Base-by-base conservation (phyloP, 1,139 yeast species). In the Magnusiomyces ingens region DNA sequence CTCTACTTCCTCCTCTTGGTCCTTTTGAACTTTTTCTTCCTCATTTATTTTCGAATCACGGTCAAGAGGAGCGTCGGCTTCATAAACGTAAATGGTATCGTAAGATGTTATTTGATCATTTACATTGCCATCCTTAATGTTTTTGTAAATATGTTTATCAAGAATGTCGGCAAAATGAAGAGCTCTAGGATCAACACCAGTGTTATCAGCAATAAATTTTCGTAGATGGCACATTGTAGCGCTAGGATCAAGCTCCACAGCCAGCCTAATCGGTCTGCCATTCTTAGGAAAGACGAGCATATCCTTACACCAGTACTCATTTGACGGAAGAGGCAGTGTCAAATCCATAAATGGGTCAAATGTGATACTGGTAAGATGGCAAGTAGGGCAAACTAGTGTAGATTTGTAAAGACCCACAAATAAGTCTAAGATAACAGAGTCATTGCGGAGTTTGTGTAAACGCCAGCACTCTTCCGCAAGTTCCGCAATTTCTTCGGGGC, bases 271-370 rank as follows among this genome's bases (percentile, higher is more conserved):
- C 12, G 81, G 78, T 1, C 68, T 69, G 1, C 81, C 81, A 26
- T 75, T 70, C 47, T 79, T 76, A 22, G 86, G 84, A 38, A 91
- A 78, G 22, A 89, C 72, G 1, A 78, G 74, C 47, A 91, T 75
- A 13, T 79, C 79, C 49, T 82, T 85, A 40, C 75, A 72, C 96
- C 98, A 91, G 55, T 79, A 76, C 49, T 82, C 80, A 51, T 81
- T 81, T 12, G 85, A 81, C 0, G 98, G 98, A 46, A 93, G 72
- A 0, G 98, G 98, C 49, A 93, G 72, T 0, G 99, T 91, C 59
- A 93, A 72, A 64, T 90, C 98, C 71, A 84, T 88, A 65, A 84
- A 93, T 0, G 99, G 99, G 66, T 93, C 99, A 71, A 91, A 93
- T 0, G 98, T 91, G 26, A 91, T 78, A 32, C 96, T 86, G 2